Percentiles rank a stretch among this genome's conserved stretches.
Evolutionary conservation across 345 rosid species (phyloP).

Genomic region (Adansonia digitata): DNA sequence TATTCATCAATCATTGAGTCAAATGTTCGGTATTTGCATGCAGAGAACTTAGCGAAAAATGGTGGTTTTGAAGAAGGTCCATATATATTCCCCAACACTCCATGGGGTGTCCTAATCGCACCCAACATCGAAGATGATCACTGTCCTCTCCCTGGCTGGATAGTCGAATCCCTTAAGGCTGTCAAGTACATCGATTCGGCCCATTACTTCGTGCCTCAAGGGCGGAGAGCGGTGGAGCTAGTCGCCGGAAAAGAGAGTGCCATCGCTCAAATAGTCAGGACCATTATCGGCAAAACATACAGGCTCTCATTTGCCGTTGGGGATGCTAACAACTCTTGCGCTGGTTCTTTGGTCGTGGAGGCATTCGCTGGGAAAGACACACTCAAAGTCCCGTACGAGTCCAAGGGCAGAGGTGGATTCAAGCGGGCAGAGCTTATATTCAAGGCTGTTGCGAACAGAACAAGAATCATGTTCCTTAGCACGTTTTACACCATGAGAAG

Average conservation of each 20-base stretch:
- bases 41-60: slow-evolving; percentile 66
- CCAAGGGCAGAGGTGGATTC: slow-evolving; percentile 76
- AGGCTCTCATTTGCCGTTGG: slow-evolving; percentile 62
- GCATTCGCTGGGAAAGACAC: slow-evolving; percentile 66
- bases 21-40: too few species aligned
- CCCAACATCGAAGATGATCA: slow-evolving; percentile 75
- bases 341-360: slow-evolving; percentile 65
- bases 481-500: slow-evolving; percentile 66
- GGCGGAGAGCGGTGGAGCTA: slow-evolving; percentile 63
- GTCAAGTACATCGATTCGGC: slow-evolving; percentile 68
- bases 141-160: slow-evolving; percentile 80
- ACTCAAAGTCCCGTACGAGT: slow-evolving; percentile 51
- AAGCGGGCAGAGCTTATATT: slow-evolving; percentile 45
- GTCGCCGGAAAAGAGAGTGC: slow-evolving; percentile 89
- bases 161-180: slow-evolving; percentile 79
- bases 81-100: slow-evolving; percentile 52
- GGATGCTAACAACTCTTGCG: slow-evolving; percentile 66
- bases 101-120: slow-evolving; percentile 73
- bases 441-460: slow-evolving; percentile 38
- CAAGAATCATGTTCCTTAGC: slow-evolving; percentile 64
- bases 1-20: too few species aligned
- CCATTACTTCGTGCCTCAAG: slow-evolving; percentile 66
- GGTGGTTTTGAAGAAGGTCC: slow-evolving; percentile 86
- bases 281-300: slow-evolving; percentile 46
- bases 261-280: slow-evolving; percentile 57